These are phyloP conservation scores for Jacaranda copaia DNA, from an alignment of 257 asterid genomes.

Conservation along the genomic window DNA sequence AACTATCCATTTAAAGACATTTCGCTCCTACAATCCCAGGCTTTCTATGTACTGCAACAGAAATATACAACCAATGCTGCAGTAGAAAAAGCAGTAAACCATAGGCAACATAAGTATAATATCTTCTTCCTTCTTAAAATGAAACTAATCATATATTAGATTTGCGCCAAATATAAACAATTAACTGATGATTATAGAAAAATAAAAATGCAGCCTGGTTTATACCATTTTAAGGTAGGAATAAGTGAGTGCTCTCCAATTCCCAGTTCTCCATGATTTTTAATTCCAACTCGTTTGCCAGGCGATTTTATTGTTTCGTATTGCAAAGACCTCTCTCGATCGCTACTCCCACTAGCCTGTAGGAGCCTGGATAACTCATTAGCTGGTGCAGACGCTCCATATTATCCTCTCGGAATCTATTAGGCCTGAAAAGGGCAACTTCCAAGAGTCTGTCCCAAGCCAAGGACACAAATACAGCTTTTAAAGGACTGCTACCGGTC, in stretches of 20 bases:
- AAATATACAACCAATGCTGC: background rate
- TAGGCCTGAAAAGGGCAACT: background rate
- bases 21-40: too few relatives aligned
- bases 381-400: background rate
- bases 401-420: slow-evolving; percentile 4
- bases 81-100: background rate
- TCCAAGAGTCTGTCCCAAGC: background rate
- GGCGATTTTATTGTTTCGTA: background rate
- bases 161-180: slow-evolving; percentile 17
- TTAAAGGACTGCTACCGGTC: slow-evolving; percentile 14
- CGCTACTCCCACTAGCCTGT: too few relatives aligned
- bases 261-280: background rate
- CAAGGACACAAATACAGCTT: background rate
- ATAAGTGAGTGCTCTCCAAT: background rate
- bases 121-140: background rate
- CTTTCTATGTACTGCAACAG: background rate
- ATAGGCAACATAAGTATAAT: background rate
- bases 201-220: background rate
- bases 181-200: background rate
- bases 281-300: slow-evolving; percentile 1
- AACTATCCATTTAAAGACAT: too few relatives aligned
- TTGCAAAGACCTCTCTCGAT: background rate
- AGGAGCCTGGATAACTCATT: background rate
- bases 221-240: background rate
- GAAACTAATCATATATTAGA: slow-evolving; percentile 12